Base-by-base conservation (phyloP, 768 basidiomycete species). In the Paxillus involutus region DNA sequence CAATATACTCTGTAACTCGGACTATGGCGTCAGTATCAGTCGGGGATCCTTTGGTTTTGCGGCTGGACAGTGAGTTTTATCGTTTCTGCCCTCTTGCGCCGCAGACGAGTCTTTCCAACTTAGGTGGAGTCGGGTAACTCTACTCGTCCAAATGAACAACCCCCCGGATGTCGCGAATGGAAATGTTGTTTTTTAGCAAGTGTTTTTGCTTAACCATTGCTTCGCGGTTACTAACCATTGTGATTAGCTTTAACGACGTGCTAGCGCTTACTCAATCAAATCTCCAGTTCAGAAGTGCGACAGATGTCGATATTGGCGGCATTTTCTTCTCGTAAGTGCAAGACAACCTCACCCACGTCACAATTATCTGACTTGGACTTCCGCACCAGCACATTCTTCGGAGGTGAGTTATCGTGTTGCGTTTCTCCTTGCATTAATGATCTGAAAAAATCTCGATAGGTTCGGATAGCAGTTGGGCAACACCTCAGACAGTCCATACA, bases 101-200 rank as follows among this genome's bases (percentile, higher is more conserved):
- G 46, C 44, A 48, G 35, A 55, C 47, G 24, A 44, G 42, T 40
- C 17, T 26, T 11, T 44, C 24, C 12, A 14, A 17, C 30, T 19
- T 21, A 86, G 83, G 60, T 91, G 89, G 91, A 84, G 81, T 56
- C 76, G 78, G 14, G 68, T 94, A 33, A 80, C 87, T n/a, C 68
- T 94, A 47, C 73, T 91, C 12, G 86, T 92, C n/a, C 83, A 85
- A 50, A 68, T 94, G 53, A 96, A 94, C 66, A 75, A 82, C 46
- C 87, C 87, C 1, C 74, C 78, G 9, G 74, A 80, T 51, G 70
- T 76, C 16, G 85, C 87, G n/a, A 93, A 94, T 65, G 93, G 91
- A 21, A 77, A 88, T 56, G 71, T 93, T 21, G 69, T 77, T 52
- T 69, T 90, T 14, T 90, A 83, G 88, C 89, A 53, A 58, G 89